These are phyloP conservation scores for Spathaspora arborariae DNA, from an alignment of 805 yeast species.

Conservation along the genomic window DNA sequence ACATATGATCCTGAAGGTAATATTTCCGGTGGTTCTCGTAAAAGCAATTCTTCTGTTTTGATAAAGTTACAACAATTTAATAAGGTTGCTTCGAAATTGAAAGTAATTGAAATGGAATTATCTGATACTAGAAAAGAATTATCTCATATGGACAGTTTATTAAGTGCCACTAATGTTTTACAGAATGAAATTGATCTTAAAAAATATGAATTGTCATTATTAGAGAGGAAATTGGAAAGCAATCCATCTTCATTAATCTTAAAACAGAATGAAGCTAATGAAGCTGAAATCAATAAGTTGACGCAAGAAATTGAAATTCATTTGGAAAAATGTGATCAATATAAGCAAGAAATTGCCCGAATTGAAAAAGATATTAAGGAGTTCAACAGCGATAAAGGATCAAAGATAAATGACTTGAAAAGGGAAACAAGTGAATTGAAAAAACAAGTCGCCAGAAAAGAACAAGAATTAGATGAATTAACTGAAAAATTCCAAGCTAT, in stretches of 20 bases:
- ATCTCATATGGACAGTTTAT: constrained; percentile 36
- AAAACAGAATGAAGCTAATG: constrained; percentile 44
- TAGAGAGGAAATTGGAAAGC: constrained; percentile 51
- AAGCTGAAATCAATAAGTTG: constrained; percentile 43
- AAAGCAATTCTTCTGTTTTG: constrained; percentile 53
- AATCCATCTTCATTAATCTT: constrained; percentile 57
- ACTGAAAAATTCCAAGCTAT: constrained; percentile 57
- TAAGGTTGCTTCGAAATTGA: constrained; percentile 34
- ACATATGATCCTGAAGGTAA: constrained; percentile 95
- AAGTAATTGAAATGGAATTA: constrained; percentile 42
- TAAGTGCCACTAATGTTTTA: constrained; percentile 47
- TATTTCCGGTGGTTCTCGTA: constrained; percentile 90
- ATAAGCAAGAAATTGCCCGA: constrained; percentile 41
- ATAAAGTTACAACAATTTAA: constrained; percentile 66
- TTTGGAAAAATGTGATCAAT: constrained; percentile 23
- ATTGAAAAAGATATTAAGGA: constrained; percentile 80
- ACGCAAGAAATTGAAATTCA: constrained; percentile 34
- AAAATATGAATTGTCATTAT: constrained; percentile 54
- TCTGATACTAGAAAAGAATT: constrained; percentile 37
- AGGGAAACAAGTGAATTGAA: constrained; percentile 42
- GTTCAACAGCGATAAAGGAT: constrained; percentile 73
- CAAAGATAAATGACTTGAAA: constrained; percentile 66
- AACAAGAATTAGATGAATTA: constrained; percentile 39
- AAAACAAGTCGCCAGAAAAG: constrained; percentile 34
- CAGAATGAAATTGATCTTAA: constrained; percentile 58